Evolutionary conservation across 2,329 filamentous ascomycete species (phyloP), one percentile per base, ranked within the genome.

Genomic region (Fusarium sp.): DNA sequence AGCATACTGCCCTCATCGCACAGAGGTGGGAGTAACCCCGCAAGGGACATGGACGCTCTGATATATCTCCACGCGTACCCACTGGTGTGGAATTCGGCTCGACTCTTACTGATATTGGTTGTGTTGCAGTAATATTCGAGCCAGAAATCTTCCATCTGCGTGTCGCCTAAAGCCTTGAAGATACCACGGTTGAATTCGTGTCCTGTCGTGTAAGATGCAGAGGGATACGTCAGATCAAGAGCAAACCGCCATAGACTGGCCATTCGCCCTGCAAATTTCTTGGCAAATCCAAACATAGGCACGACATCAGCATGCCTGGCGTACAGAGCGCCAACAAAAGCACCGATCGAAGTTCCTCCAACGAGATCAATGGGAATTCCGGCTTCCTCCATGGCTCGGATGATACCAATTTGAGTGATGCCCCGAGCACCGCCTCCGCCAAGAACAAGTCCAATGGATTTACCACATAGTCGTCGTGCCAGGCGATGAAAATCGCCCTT

Each of bases 111-210:
- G 83, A 99, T 98, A 82, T 98, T 99, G 42, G 97, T 99, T 1
- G 96, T 98, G 83, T 99, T 99, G 88, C 97, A 99, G 84, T 99
- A 99, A 81, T 94, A 99, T 76, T 98, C 95, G 17, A 99, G 89
- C 96, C 96, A 99, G 79, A 98, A 99, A 82, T 99, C 96, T 83
- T 99, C 96, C 66, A 99, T 98, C 80, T 98, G 96, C 15, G 94
- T 94, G 79, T 98, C 94, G 20, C 95, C 96, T 81, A 99, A 98
- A 0, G 96, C 95, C 83, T 99, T 99, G 90, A 98, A 99, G 74
- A 99, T 98, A 45, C 96, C 96, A 12, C 96, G 93, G 78, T 99
- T 99, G 88, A 99, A 99, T 79, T 99, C 96, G 80, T 99, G 96
- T 2, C 96, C 96, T 0, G 96, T 99, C 2, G 97, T 99, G 83